Evolutionary conservation across 1,139 yeast species (phyloP).

Genomic region (Blastobotrys raffinosifermentans): DNA sequence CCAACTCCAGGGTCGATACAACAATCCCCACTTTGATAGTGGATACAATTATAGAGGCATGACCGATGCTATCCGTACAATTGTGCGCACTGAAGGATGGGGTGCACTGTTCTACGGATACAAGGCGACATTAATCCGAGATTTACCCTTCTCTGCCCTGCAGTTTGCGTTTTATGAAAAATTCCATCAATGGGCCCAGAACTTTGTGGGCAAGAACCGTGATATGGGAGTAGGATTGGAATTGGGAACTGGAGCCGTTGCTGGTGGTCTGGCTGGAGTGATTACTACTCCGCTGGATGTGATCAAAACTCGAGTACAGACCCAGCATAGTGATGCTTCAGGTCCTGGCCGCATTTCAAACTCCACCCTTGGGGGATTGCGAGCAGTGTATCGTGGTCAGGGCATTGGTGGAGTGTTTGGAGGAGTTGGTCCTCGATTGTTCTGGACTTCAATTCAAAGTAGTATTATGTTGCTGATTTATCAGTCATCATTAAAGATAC

Average conservation of each 20-base stretch:
- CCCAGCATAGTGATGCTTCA: constrained; percentile 38
- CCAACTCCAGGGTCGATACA: constrained; percentile 83
- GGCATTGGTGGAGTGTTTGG: constrained; percentile 78
- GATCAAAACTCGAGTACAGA: constrained; percentile 87
- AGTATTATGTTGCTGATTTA: constrained; percentile 88
- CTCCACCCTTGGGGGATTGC: constrained; percentile 59
- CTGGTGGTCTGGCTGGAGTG: constrained; percentile 93
- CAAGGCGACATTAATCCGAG: constrained; percentile 86
- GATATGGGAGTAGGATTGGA: constrained; percentile 55
- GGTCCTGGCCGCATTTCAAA: constrained; percentile 21
- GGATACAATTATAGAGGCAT: constrained; percentile 79
- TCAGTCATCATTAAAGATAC: constrained; percentile 41
- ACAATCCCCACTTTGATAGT: constrained; percentile 70
- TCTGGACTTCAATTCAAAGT: constrained; percentile 95
- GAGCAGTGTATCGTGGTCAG: constrained; percentile 63
- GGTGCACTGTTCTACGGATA: constrained; percentile 81
- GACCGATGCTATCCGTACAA: constrained; percentile 60
- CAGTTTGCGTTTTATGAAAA: constrained; percentile 94
- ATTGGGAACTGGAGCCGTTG: constrained; percentile 83
- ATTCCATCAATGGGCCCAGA: constrained; percentile 41
- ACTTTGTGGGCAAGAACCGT: constrained; percentile 26
- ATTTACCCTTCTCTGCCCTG: constrained; percentile 88
- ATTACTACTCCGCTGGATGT: constrained; percentile 85
- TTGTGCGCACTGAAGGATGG: constrained; percentile 63
- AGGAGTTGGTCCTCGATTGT: constrained; percentile 93